These are phyloP conservation scores for Cerrena zonata DNA, from an alignment of 1,284 basidiomycete genomes.

Conservation along the genomic window DNA sequence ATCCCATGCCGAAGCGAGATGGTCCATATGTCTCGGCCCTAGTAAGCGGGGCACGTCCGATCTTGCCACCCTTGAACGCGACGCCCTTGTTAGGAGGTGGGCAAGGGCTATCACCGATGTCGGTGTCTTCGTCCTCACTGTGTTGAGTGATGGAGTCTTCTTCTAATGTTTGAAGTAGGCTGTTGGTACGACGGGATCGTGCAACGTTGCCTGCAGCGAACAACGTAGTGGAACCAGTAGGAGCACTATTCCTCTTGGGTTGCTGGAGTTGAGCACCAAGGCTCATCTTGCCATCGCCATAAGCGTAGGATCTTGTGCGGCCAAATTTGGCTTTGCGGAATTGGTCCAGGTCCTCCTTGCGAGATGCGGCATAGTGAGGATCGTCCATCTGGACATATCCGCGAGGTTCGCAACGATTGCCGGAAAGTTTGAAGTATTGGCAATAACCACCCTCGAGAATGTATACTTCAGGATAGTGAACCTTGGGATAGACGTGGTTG, in stretches of 20 bases:
- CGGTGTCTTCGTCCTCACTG: conserved; percentile 57
- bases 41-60: conserved; percentile 40
- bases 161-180: conserved; percentile 49
- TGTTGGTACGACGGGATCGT: conserved; percentile 43
- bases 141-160: conserved; percentile 56
- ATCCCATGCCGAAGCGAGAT: conserved; percentile 30
- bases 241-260: conserved; percentile 58
- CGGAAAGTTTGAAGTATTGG: conserved; percentile 71
- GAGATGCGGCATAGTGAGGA: conserved; percentile 71
- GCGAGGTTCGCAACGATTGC: conserved; percentile 70
- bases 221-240: conserved; percentile 42
- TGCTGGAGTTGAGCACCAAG: conserved; percentile 27
- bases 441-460: conserved; percentile 94
- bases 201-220: conserved; percentile 66
- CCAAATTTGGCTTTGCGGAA: conserved; percentile 85
- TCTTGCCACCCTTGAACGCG: conserved; percentile 50
- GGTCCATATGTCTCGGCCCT: conserved; percentile 65
- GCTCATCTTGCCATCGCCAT: conserved; percentile 60
- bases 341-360: conserved; percentile 82
- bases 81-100: conserved; percentile 60
- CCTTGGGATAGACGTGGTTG: conserved; percentile 82
- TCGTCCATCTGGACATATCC: conserved; percentile 94
- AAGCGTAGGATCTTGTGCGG: conserved; percentile 84
- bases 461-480: conserved; percentile 96
- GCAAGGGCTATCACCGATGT: conserved; percentile 75